Conservation (phyloP, 192 early-diverging fungal genomes). For the Backusella morwellensis region DNA sequence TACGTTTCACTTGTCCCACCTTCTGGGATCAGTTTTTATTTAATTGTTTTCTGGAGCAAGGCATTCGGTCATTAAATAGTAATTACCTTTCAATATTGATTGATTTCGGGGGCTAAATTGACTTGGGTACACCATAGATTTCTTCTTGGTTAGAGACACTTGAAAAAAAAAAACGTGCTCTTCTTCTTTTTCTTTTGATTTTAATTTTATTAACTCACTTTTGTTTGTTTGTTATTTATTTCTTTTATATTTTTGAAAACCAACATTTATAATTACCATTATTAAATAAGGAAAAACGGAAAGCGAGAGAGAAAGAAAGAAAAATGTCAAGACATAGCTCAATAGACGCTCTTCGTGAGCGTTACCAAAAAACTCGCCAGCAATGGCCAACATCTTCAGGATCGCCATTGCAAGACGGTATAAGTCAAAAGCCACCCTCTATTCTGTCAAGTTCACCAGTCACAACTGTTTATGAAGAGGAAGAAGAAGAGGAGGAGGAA, state of each 20-base stretch:
- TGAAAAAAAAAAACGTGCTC: not conserved
- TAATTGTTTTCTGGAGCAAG: not conserved
- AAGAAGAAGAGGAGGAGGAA: constrained; percentile 17
- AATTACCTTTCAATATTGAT: not conserved
- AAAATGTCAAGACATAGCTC: constrained; percentile 11
- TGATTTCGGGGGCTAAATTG: constrained; percentile 4
- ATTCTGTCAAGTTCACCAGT: not conserved
- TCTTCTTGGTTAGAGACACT: not conserved
- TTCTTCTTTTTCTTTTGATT: not conserved
- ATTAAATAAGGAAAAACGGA: not conserved
- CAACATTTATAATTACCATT: not conserved
- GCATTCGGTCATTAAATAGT: not conserved
- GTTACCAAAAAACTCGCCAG: constrained; percentile 3
- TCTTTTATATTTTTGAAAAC: not conserved
- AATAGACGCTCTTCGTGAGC: constrained; percentile 16
- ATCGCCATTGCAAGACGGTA: not conserved
- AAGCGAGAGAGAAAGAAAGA: not conserved
- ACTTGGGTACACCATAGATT: not conserved
- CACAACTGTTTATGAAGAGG: constrained; percentile 18
- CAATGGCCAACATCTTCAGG: constrained; percentile 14
- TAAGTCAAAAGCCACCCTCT: not conserved
- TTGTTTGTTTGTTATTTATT: not conserved
- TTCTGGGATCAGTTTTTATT: not conserved
- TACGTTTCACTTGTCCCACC: not conserved
- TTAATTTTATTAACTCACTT: constrained; percentile 4